Evolutionary conservation across 441 rosid species (phyloP), one percentile per base, ranked within the genome.

Genomic region (Syzygium syzygioides): DNA sequence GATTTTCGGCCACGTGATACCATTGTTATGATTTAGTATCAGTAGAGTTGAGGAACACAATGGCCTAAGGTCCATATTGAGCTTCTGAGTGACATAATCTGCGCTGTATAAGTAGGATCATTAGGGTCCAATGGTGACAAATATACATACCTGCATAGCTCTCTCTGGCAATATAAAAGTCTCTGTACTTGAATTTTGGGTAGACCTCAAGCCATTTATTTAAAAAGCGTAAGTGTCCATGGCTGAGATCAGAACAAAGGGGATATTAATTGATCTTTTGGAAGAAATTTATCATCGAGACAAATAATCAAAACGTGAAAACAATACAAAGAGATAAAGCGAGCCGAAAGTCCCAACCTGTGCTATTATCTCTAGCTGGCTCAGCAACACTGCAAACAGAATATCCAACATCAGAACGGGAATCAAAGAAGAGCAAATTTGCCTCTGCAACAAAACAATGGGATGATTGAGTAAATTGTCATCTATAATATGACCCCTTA

Each of bases 1-100:
- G 79, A 66, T 66, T n/a, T 0, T 66, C 2, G 14, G 45, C 34
- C 41, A 0, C 1, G 0, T 2, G 41, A 66, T 0, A 8, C 0
- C 76, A 9, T 32, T 32, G 25, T 32, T 66, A 0, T 18, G 79
- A 32, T 18, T 10, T 66, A 0, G 26, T 0, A 66, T 66, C 0
- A 66, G 14, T 66, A 23, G 45, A 66, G 79, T 32, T 66, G 0
- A 0, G 79, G 79, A 66, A 66, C 26, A 66, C 18, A 32, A 66
- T 66, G 79, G 0, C 79, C 45, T 66, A 18, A 0, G 79, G 25
- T 32, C 79, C 79, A 66, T 0, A 64, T 1, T 17, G 79, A 66
- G 79, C 79, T 0, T 0, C 45, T 2, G 26, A 18, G 79, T 0
- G 79, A 66, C 14, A 66, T 66, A 66, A 66, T 18, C 79, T 18